A percentile compares a stretch with the other conserved stretches of the same genome.
Evolutionary conservation across 208 protist species (phyloP).

Genomic region (Leishmania amazonensis): DNA sequence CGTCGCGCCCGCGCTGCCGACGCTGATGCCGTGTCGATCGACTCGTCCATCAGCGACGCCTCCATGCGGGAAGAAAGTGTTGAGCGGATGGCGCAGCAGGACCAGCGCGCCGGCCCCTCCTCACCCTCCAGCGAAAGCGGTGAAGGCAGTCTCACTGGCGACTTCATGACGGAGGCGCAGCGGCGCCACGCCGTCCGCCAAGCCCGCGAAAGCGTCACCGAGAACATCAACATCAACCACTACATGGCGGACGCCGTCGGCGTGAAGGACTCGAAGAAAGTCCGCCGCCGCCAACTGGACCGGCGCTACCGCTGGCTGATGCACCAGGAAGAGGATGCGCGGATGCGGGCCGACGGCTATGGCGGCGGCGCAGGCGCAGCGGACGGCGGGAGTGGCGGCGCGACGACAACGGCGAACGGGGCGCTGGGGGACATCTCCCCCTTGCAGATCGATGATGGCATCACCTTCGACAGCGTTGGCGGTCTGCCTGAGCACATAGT

Average conservation of each 20-base stretch:
- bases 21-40: conserved; percentile 36
- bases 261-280: conserved; percentile 16
- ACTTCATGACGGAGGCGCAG: conserved; percentile 37
- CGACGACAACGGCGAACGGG: conserved; percentile 17
- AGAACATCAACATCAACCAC: conserved; percentile 75
- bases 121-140: conserved; percentile 24
- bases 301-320: conserved; percentile 40
- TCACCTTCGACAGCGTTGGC: conserved; percentile 83
- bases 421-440: conserved; percentile 72
- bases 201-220: conserved; percentile 50
- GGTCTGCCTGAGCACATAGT: conserved; percentile 80
- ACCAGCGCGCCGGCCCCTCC: conserved; percentile 21
- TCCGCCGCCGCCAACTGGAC: conserved; percentile 31
- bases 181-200: conserved; percentile 33
- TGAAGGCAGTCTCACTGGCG: conserved; percentile 18
- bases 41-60: conserved; percentile 67
- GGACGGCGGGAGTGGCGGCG: background rate
- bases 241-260: conserved; percentile 59
- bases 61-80: conserved; percentile 68
- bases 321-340: conserved; percentile 26
- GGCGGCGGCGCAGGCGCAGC: background rate
- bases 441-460: conserved; percentile 52
- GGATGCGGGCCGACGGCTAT: conserved; percentile 9
- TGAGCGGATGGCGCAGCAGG: conserved; percentile 27
- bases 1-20: background rate